These are phyloP conservation scores for Anthostomella pinea DNA, from an alignment of 2,329 filamentous ascomycete species.

Conservation along the genomic window DNA sequence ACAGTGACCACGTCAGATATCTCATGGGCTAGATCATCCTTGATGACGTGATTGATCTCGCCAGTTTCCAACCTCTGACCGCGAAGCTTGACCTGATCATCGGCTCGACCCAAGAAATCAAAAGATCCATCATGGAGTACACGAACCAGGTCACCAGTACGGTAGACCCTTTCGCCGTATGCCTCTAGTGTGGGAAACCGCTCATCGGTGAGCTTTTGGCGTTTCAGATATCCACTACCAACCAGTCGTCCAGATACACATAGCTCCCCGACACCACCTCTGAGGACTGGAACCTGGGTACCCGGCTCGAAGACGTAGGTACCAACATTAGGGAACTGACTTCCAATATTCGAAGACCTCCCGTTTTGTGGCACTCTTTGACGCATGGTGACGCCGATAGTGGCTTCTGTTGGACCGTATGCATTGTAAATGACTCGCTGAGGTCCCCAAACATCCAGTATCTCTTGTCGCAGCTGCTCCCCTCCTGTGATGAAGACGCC, in stretches of 20 bases:
- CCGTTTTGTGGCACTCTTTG: conserved; percentile 75
- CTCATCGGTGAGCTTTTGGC: conserved; percentile 71
- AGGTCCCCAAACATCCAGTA: conserved; percentile 80
- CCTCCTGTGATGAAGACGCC: conserved; percentile 94
- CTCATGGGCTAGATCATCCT: conserved; percentile 46
- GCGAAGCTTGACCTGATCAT: conserved; percentile 89
- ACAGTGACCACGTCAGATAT: conserved; percentile 73
- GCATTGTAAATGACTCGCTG: conserved; percentile 85
- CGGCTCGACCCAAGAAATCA: conserved; percentile 81
- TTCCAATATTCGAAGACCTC: conserved; percentile 83
- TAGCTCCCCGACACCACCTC: conserved; percentile 80
- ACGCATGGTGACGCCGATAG: conserved; percentile 89
- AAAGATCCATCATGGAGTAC: conserved; percentile 78
- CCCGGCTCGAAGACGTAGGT: conserved; percentile 72
- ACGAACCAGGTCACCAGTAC: conserved; percentile 85
- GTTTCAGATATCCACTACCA: conserved; percentile 83
- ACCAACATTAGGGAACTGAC: conserved; percentile 83
- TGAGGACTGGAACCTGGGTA: conserved; percentile 68
- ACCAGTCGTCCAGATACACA: conserved; percentile 86
- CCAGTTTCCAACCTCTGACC: conserved; percentile 86
- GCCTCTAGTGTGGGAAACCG: conserved; percentile 65
- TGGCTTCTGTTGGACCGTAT: conserved; percentile 88
- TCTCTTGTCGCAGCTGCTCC: conserved; percentile 84
- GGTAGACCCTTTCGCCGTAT: conserved; percentile 67
- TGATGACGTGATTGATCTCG: conserved; percentile 85